Conservation (phyloP, 176 grass and related monocot species). For the Aegilops tauschii region DNA sequence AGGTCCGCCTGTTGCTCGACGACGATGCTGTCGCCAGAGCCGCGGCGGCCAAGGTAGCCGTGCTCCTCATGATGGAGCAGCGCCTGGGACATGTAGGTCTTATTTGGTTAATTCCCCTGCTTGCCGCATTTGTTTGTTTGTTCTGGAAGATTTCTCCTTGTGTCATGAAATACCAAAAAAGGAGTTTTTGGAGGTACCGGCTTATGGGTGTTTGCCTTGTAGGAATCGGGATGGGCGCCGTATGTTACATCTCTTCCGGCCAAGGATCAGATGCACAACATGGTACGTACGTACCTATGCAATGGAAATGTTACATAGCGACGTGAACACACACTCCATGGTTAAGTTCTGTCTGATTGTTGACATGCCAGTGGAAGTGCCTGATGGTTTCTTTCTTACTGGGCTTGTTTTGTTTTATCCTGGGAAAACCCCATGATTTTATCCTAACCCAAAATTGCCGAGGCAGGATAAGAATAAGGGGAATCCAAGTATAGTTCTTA, state of each 20-base stretch:
- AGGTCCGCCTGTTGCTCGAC: constrained; percentile 23
- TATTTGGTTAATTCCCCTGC: neutral
- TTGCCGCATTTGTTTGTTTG: neutral
- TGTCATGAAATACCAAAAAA: neutral
- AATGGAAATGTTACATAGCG: neutral
- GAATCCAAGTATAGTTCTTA: too few relatives aligned
- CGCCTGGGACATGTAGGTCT: constrained; percentile 28
- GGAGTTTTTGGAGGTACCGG: neutral
- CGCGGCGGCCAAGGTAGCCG: constrained; percentile 26
- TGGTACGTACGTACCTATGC: constrained; percentile 27
- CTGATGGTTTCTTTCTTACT: too few relatives aligned
- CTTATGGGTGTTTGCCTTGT: constrained; percentile 2
- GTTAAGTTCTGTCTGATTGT: neutral
- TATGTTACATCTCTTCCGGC: constrained; percentile 45
- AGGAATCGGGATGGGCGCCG: constrained; percentile 48
- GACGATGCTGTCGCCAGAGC: constrained; percentile 12
- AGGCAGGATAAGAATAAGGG: too few relatives aligned
- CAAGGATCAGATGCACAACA: constrained; percentile 60
- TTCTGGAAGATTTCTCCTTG: too few relatives aligned
- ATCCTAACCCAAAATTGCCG: too few relatives aligned
- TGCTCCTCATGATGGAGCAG: constrained; percentile 59
- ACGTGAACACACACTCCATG: neutral
- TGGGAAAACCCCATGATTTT: too few relatives aligned
- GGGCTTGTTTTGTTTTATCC: neutral
- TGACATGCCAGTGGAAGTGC: neutral